phyloP scores from a whole-genome alignment of 2,329 filamentous ascomycete species.

The Colletotrichum caudatum region DNA sequence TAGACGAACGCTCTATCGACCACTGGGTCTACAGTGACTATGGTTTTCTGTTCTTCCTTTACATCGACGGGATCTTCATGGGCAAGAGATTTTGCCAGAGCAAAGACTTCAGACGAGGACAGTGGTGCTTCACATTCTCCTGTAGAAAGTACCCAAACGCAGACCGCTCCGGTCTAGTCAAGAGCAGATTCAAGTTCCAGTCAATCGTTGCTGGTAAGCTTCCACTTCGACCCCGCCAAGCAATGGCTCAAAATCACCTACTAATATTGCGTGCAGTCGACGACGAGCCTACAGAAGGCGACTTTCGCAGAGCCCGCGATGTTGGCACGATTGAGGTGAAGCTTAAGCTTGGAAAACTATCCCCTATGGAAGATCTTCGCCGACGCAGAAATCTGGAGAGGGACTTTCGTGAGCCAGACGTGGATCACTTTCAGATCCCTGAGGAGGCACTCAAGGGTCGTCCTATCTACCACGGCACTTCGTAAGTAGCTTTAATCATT shows the following conservation, averaged over 20 bases:
- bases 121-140: conserved; percentile 23
- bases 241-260: background rate
- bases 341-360: conserved; percentile 31
- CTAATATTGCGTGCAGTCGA: conserved; percentile 39
- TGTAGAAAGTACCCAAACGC: conserved; percentile 26
- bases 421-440: conserved; percentile 44
- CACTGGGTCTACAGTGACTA: conserved; percentile 46
- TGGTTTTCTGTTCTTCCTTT: conserved; percentile 35
- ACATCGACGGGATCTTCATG: conserved; percentile 46
- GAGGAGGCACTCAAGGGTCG: conserved; percentile 53
- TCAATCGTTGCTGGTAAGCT: conserved; percentile 46
- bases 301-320: conserved; percentile 36
- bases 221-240: background rate
- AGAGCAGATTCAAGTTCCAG: conserved; percentile 46
- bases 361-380: background rate
- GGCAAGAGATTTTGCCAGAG: conserved; percentile 29
- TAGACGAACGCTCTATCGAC: conserved; percentile 41
- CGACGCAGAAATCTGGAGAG: background rate
- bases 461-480: conserved; percentile 50
- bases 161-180: conserved; percentile 27
- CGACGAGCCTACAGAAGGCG: conserved; percentile 41
- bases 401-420: conserved; percentile 22
- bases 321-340: conserved; percentile 48
- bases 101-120: conserved; percentile 11
- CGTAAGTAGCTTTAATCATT: conserved; percentile 41